Evolutionary conservation across 169 alveolate genomes (phyloP), one percentile per base, ranked within the genome.

Genomic region (Plasmodium cynomolgi): DNA sequence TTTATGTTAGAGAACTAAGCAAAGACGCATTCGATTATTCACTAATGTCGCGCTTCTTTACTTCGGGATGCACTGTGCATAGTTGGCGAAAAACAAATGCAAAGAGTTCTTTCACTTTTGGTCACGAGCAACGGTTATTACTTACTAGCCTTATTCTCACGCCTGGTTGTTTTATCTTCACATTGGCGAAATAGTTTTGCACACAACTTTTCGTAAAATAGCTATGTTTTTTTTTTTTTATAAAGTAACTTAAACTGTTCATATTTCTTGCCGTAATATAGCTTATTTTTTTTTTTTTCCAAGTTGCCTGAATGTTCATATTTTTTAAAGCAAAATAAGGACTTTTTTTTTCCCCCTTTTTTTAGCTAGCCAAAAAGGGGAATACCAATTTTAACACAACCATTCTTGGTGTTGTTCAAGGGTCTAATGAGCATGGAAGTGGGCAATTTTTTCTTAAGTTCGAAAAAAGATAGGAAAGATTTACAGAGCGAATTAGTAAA

Each of bases 161-260:
- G 29, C 17, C 13, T 7, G 75, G 17, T n/a, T 62, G 33, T 62
- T 62, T 62, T 62, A 23, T 62, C 33, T 62, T 62, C 75, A 62
- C 33, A 26, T 62, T 62, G 75, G 29, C 13, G 9, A 31, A 26
- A 62, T 26, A 13, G 58, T 20, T 23, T 62, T 62, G 75, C 75
- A 62, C 75, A 62, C 75, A 62, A 6, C 17, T 62, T 62, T 62
- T 29, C 26, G 75, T 62, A 75, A 75, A 75, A 29, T 75, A 75
- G 47, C 83, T 75, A 15, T 74, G 31, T 47, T 54, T 82, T 82
- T 82, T 82, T 71, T 84, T 84, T 44, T 39, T 37, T 26, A 13
- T 39, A n/a, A 37, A 84, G 33, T 41, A n/a, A 6, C 75, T 73
- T 84, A 73, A 84, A 68, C 50, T 68, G 92, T 84, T 39, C 92